phyloP scores from a whole-genome alignment of 495 filamentous ascomycete species.

The Neurospora hispaniola region DNA sequence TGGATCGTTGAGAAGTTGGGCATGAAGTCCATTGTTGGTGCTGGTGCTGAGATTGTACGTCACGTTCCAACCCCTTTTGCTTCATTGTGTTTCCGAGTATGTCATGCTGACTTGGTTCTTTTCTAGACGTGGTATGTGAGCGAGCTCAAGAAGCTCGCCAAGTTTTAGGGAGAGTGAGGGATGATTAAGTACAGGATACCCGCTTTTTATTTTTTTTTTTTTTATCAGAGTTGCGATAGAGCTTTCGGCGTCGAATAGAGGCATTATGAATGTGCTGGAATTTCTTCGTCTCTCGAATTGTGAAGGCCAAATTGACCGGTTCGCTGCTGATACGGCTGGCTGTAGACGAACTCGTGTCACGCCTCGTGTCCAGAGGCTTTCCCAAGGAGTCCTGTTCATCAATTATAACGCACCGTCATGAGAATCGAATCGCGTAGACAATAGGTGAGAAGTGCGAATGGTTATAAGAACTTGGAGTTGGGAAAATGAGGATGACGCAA shows the following conservation, averaged over 20 bases:
- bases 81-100: not conserved
- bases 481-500: not conserved
- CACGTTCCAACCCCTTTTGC: not conserved
- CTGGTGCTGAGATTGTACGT: not conserved
- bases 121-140: not conserved
- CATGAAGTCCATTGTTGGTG: slow-evolving; percentile 22
- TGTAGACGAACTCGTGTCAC: not conserved
- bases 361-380: not conserved
- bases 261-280: not conserved
- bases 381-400: not conserved
- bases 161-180: not conserved
- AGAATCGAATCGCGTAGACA: not conserved
- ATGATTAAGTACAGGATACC: not conserved
- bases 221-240: not conserved
- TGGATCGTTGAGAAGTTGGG: slow-evolving; percentile 27
- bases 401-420: not conserved
- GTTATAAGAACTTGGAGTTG: not conserved
- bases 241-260: not conserved
- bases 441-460: not conserved
- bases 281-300: not conserved
- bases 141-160: not conserved
- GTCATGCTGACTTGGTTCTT: not conserved
- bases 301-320: not conserved
- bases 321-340: not conserved
- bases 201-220: too few relatives aligned